A percentile compares a stretch with the other conserved stretches of the same genome.
These are phyloP conservation scores for Euclidium syriacum DNA, from an alignment of 345 rosid species.

Conservation along the genomic window DNA sequence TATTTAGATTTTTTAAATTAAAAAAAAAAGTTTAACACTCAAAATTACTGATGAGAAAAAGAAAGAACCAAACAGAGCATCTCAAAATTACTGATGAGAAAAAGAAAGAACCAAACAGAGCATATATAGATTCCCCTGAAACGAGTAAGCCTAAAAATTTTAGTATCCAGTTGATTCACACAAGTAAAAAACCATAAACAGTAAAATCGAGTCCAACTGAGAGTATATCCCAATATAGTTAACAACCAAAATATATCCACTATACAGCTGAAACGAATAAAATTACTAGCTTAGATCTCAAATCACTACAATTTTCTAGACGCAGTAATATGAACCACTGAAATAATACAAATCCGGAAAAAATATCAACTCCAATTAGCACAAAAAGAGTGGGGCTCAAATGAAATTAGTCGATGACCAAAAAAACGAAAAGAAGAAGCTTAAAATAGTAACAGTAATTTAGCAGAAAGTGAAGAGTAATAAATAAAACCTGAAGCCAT, in stretches of 20 bases:
- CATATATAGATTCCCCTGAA: background rate
- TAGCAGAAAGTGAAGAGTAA: conserved; percentile 9
- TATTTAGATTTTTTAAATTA: background rate
- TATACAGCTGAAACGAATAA: background rate
- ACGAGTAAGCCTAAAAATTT: background rate
- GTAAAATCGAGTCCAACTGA: background rate
- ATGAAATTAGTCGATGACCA: background rate
- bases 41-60: background rate
- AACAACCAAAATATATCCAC: background rate
- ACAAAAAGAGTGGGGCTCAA: background rate
- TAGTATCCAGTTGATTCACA: background rate
- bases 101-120: background rate
- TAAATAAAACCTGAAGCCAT: conserved; percentile 1
- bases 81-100: background rate
- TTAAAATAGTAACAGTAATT: conserved; percentile 11
- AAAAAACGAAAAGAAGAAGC: background rate
- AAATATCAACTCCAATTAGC: background rate
- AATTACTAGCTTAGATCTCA: conserved; percentile 19
- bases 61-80: background rate
- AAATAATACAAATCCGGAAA: conserved; percentile 5
- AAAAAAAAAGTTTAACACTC: background rate
- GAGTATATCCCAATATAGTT: conserved; percentile 3
- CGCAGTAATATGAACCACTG: conserved; percentile 1
- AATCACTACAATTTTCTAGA: background rate
- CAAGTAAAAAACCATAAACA: conserved; percentile 3